These are phyloP conservation scores for Pistacia vera DNA, from an alignment of 345 rosid genomes.

Conservation along the genomic window DNA sequence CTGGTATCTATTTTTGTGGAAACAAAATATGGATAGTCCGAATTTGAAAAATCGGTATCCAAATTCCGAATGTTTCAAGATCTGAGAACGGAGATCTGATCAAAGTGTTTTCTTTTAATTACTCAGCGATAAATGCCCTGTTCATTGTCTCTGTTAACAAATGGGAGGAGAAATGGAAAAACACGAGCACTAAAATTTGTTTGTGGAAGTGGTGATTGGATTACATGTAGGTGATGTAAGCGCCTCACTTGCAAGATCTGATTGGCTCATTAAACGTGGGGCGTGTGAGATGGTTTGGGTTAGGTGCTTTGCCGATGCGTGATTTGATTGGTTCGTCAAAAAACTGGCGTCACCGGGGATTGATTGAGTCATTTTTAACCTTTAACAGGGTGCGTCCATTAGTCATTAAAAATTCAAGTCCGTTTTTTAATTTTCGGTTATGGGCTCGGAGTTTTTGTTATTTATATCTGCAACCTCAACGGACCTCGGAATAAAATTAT, in stretches of 20 bases:
- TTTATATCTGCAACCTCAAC: not conserved
- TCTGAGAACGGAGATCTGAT: slow-evolving; percentile 22
- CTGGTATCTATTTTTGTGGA: not conserved
- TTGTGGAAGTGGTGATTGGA: not conserved
- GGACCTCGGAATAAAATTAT: not conserved
- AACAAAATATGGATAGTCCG: slow-evolving; percentile 5
- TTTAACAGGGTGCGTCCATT: not conserved
- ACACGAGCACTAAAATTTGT: not conserved
- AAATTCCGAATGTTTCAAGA: slow-evolving; percentile 14
- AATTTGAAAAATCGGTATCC: slow-evolving; percentile 11
- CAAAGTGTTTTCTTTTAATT: slow-evolving; percentile 14
- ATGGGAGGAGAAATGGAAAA: not conserved
- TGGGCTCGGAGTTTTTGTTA: not conserved
- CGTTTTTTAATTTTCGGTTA: too few relatives aligned
- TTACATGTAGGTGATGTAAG: not conserved
- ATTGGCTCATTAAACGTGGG: not conserved
- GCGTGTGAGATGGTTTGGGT: not conserved
- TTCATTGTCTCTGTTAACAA: slow-evolving; percentile 15
- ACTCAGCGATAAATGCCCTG: slow-evolving; percentile 30
- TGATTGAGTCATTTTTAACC: not conserved
- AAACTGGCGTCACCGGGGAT: not conserved
- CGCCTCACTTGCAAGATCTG: not conserved
- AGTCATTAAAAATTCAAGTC: not conserved
- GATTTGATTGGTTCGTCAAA: slow-evolving; percentile 16
- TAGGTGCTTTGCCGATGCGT: not conserved